Base-by-base conservation (phyloP, 75 land plant genomes). In the Pinus tabuliformis region DNA sequence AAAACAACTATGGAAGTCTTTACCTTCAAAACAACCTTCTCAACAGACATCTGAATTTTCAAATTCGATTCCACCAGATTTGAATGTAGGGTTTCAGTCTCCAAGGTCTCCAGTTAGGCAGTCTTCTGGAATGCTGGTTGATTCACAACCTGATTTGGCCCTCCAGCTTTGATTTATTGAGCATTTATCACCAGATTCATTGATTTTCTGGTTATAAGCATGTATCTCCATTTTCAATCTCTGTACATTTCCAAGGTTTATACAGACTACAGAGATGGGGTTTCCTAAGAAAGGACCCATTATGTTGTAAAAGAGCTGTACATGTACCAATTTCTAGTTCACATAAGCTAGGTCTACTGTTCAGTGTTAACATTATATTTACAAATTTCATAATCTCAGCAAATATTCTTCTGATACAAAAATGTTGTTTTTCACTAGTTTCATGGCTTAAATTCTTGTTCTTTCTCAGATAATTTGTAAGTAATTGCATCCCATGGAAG, bases 101-200 rank as follows among this genome's bases (percentile, higher is more conserved):
- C 77, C 88, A 18, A 82, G 76, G n/a, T 88, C 92, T 56, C 90
- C 92, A 57, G 86, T 57, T 28, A 77, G 77, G 66, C 89, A 75
- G 36, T 73, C 88, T 52, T 64, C 88, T 11, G 81, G 87, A 5
- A 74, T 85, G 52, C 20, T 28, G 20, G 65, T 78, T 17, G 92
- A 90, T 37, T 79, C 92, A 20, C 92, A 90, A 63, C 92, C 92
- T 63, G 92, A 90, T 65, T 80, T 90, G 26, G 92, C 92, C 65
- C 74, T 90, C 75, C 92, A 90, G 74, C 92, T 90, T 21, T 90
- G 64, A 88, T 75, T 75, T 58, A 61, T 61, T 36, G 22, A 62
- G 33, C 39, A 33, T 36, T 75, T 30, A 8, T 75, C 58, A 73
- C 58, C 74, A 52, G 57, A 73, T 73, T 73, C 58, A 49, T 56